Conservation (phyloP, 345 rosid genomes). For the Arabidopsis arenosa region DNA sequence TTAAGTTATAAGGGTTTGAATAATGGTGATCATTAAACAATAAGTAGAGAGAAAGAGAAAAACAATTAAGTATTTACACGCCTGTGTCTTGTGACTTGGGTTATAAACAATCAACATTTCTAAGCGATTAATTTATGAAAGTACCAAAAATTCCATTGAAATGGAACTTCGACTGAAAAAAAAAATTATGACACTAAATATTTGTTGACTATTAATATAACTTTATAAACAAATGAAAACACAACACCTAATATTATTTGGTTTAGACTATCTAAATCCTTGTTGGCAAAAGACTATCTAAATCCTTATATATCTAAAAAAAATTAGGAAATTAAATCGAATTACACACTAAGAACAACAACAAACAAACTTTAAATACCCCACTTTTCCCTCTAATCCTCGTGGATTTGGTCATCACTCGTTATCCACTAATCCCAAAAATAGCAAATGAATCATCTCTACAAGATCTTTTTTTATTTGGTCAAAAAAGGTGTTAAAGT, state of each 20-base stretch:
- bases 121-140: too few relatives aligned
- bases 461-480: slow-evolving; percentile 36
- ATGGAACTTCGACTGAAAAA: too few relatives aligned
- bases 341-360: background rate
- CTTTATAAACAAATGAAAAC: background rate
- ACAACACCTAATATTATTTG: background rate
- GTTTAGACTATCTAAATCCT: background rate
- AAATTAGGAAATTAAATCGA: slow-evolving; percentile 4
- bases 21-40: background rate
- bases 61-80: background rate
- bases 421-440: slow-evolving; percentile 43
- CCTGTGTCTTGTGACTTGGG: background rate
- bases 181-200: too few relatives aligned
- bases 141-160: too few relatives aligned
- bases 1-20: background rate
- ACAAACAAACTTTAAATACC: background rate
- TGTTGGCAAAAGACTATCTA: background rate
- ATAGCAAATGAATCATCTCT: slow-evolving; percentile 15
- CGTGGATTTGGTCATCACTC: slow-evolving; percentile 46
- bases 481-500: slow-evolving; percentile 27
- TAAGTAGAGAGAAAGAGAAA: background rate
- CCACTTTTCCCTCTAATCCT: slow-evolving; percentile 16
- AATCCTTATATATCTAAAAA: slow-evolving; percentile 14
- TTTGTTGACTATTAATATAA: background rate
- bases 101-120: background rate